A percentile compares a stretch with the other conserved stretches of the same genome.
Evolutionary conservation across 2,329 filamentous ascomycete genomes (phyloP).

Genomic region (Colletotrichum liaoningense): DNA sequence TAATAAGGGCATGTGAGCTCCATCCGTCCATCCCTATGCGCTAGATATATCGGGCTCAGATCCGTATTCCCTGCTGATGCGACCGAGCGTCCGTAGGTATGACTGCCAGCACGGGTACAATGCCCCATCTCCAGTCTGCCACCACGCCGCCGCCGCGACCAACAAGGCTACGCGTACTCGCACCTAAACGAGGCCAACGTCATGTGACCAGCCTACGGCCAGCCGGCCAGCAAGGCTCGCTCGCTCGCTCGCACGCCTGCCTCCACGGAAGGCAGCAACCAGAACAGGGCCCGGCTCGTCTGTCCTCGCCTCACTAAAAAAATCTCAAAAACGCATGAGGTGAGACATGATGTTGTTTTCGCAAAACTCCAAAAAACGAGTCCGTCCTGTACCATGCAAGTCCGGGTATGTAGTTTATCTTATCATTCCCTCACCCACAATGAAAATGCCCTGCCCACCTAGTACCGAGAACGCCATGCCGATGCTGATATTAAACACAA

Average conservation of each 20-base stretch:
- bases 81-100: not conserved
- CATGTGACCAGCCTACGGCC: slow-evolving; percentile 20
- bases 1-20: not conserved
- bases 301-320: not conserved
- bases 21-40: not conserved
- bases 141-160: not conserved
- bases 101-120: not conserved
- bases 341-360: slow-evolving; percentile 31
- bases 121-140: not conserved
- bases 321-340: slow-evolving; percentile 14
- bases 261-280: not conserved
- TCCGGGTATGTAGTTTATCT: slow-evolving; percentile 39
- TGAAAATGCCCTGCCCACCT: slow-evolving; percentile 29
- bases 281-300: not conserved
- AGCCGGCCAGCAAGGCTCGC: not conserved
- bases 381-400: slow-evolving; percentile 37
- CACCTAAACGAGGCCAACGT: slow-evolving; percentile 19
- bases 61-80: not conserved
- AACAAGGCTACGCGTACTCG: slow-evolving; percentile 9
- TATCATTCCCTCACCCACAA: slow-evolving; percentile 36
- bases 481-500: slow-evolving; percentile 35
- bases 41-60: not conserved
- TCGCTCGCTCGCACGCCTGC: not conserved
- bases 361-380: slow-evolving; percentile 36
- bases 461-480: slow-evolving; percentile 37